Evolutionary conservation across 2,329 filamentous ascomycete genomes (phyloP), one percentile per base, ranked within the genome.

Genomic region (Alternaria longipes): DNA sequence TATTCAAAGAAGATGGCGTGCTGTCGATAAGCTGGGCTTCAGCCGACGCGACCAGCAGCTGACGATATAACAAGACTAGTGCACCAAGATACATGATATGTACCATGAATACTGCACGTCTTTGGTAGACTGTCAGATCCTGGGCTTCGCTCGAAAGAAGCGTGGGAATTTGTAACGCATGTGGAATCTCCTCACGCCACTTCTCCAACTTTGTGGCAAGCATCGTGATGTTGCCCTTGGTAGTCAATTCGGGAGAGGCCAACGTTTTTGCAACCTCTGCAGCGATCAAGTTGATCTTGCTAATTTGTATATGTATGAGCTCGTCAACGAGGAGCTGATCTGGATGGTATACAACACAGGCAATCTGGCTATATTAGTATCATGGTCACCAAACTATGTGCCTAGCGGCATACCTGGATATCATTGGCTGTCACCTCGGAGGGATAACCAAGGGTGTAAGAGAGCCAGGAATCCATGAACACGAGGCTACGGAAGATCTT

Each of bases 71-170:
- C 24, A 78, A 63, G 7, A 79, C 72, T 16, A 79, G 55, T 8
- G 76, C 76, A 11, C 78, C 77, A 41, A 79, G 67, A 56, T 79
- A 79, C 74, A 78, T 77, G 53, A 79, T 77, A 52, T 80, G 77
- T 30, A 79, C 69, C 75, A 80, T 77, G 16, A 79, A 65, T 24
- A 78, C 74, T 2, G 76, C 74, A 36, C 78, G 68, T 34, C 71
- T 63, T 54, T 80, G 74, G 40, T 71, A 77, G 4, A 72, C 30
- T 5, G 66, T 74, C 24, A 79, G 46, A 3, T 69, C 56, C 24
- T 72, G 69, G 2, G 69, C 64, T 6, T 63, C 66, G 30, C 54
- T 58, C 16, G 73, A 74, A 6, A 71, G 75, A 16, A 79, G 66
- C 1, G 67, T 70, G 0, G 70, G 54, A 7, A 79, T 70, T 41